Conservation (phyloP, 192 early-diverging fungal species). For the Phycomyces blakesleeanus region DNA sequence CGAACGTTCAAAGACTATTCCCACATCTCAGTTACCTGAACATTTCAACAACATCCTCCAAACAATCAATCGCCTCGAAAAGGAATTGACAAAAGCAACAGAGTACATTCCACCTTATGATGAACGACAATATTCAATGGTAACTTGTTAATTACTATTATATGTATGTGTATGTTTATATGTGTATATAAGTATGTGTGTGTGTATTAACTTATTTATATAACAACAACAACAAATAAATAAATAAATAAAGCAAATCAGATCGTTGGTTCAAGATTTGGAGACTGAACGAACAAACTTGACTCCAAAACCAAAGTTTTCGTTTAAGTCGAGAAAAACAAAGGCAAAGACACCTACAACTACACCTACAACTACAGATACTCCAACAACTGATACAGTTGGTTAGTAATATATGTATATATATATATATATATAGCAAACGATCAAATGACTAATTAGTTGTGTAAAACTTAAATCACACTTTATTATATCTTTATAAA, state of each 20-base stretch:
- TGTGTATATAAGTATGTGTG: too few relatives aligned
- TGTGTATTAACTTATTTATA: too few relatives aligned
- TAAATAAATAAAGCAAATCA: conserved; percentile 41
- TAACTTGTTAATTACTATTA: conserved; percentile 21
- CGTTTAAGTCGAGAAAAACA: conserved; percentile 57
- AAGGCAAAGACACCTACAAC: not conserved
- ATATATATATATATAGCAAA: conserved; percentile 1
- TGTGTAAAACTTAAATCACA: too few relatives aligned
- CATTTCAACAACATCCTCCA: conserved; percentile 40
- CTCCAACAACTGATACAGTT: not conserved
- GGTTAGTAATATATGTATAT: not conserved
- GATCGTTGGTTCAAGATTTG: conserved; percentile 38
- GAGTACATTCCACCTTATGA: conserved; percentile 66
- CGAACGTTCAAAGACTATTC: conserved; percentile 7
- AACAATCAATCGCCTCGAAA: conserved; percentile 54
- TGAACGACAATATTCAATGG: conserved; percentile 56
- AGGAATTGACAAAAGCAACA: conserved; percentile 57
- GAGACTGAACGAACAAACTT: conserved; percentile 35
- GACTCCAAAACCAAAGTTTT: conserved; percentile 61
- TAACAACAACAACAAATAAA: too few relatives aligned
- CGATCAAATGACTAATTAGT: too few relatives aligned
- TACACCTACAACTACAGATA: not conserved
- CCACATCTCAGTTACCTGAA: conserved; percentile 25
- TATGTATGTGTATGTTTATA: too few relatives aligned
- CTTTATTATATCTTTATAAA: too few relatives aligned